Conservation (phyloP, 2,329 filamentous ascomycete genomes). For the Monilinia polystroma region DNA sequence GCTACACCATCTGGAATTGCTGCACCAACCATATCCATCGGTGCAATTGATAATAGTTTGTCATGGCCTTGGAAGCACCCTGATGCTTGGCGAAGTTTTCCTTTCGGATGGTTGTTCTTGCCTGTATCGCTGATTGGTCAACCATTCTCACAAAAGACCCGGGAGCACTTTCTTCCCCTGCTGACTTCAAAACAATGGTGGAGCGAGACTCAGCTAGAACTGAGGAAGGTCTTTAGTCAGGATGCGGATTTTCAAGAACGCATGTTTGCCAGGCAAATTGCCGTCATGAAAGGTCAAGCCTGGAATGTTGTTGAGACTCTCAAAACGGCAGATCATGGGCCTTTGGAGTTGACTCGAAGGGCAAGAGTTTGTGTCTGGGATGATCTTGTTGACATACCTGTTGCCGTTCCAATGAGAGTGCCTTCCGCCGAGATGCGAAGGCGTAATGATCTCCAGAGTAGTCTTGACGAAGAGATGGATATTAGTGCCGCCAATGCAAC, state of each 20-base stretch:
- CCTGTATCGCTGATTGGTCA: conserved; percentile 94
- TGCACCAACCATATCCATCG: conserved; percentile 63
- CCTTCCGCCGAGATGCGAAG: conserved; percentile 83
- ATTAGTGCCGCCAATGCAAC: conserved; percentile 71
- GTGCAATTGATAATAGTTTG: conserved; percentile 95
- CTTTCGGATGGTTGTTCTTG: conserved; percentile 97
- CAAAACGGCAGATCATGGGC: conserved; percentile 88
- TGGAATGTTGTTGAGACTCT: conserved; percentile 99
- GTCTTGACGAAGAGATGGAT: conserved; percentile 81
- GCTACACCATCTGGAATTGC: conserved; percentile 41
- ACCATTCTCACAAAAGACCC: conserved; percentile 90
- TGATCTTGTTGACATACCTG: conserved; percentile 91
- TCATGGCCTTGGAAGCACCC: conserved; percentile 75
- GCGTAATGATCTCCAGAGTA: conserved; percentile 52
- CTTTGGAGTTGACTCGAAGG: conserved; percentile 85
- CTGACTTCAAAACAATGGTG: conserved; percentile 96
- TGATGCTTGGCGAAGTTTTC: conserved; percentile 86
- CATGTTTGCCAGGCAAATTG: conserved; percentile 98
- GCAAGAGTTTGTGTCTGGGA: conserved; percentile 97
- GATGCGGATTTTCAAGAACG: conserved; percentile 96
- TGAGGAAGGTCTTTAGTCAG: conserved; percentile 84
- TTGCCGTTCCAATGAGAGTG: conserved; percentile 84
- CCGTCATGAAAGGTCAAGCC: conserved; percentile 98
- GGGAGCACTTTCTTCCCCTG: conserved; percentile 92
- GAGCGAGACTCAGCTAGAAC: conserved; percentile 85